Conservation (phyloP, 169 alveolate species). For the Cryptosporidium ryanae region DNA sequence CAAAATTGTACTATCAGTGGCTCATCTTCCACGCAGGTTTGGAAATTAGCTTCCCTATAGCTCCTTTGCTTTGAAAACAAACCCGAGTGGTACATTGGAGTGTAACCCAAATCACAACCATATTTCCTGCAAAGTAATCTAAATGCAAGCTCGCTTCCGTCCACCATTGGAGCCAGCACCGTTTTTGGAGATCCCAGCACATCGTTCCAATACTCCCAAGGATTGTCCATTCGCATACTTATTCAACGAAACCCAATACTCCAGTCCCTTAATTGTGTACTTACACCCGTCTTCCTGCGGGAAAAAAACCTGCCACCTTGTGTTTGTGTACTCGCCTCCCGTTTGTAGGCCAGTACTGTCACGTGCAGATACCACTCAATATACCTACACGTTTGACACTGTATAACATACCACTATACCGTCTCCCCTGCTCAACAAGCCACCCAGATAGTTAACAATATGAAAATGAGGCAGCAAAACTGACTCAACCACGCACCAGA, state of each 20-base stretch:
- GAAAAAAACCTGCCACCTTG: too few species aligned
- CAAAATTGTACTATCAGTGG: constrained; percentile 89
- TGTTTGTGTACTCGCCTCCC: too few species aligned
- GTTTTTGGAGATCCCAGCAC: constrained; percentile 80
- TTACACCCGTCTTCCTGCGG: not conserved
- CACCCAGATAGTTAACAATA: too few species aligned
- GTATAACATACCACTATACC: too few species aligned
- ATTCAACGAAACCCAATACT: not conserved
- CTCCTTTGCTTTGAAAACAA: constrained; percentile 78
- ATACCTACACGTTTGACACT: too few species aligned
- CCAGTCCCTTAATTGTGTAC: not conserved
- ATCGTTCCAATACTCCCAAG: constrained; percentile 67
- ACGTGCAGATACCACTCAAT: too few species aligned
- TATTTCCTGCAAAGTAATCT: constrained; percentile 88
- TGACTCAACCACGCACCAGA: too few species aligned
- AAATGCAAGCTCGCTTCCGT: constrained; percentile 82
- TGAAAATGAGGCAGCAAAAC: too few species aligned
- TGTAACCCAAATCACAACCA: constrained; percentile 87
- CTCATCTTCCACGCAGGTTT: constrained; percentile 78
- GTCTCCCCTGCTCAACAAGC: too few species aligned
- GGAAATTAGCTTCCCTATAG: constrained; percentile 76
- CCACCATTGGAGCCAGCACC: constrained; percentile 87
- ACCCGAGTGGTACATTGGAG: constrained; percentile 92
- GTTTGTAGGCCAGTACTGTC: too few species aligned
- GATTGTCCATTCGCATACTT: constrained; percentile 3